Percentiles rank a stretch among this genome's conserved stretches.
Evolutionary conservation across 192 early-diverging fungal species (phyloP).

Genomic region (Podila horticola): DNA sequence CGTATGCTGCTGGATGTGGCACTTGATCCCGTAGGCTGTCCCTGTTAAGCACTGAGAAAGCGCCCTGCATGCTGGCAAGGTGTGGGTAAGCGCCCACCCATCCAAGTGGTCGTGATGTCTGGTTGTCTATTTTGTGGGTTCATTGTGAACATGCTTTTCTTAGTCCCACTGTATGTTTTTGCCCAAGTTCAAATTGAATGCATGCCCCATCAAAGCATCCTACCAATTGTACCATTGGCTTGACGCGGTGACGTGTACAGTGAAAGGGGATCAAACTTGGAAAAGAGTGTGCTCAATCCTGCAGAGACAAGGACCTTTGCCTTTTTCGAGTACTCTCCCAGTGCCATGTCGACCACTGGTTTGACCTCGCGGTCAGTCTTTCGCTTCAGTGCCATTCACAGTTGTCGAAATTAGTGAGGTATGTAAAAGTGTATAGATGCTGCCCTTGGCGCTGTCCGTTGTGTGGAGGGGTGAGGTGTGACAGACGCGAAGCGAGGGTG

Average conservation of each 20-base stretch:
- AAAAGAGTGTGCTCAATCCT: neutral
- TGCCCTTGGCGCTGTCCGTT: neutral
- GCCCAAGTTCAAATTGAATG: neutral
- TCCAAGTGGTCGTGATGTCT: slow-evolving; percentile 1
- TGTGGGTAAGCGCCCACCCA: slow-evolving; percentile 48
- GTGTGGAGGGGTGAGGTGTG: neutral
- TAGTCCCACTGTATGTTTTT: neutral
- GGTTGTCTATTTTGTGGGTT: neutral
- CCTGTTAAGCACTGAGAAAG: slow-evolving; percentile 8
- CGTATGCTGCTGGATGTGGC: neutral
- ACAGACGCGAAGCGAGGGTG: neutral
- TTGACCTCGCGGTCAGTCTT: neutral
- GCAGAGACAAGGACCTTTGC: neutral
- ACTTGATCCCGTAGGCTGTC: slow-evolving; percentile 6
- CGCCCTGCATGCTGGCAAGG: neutral
- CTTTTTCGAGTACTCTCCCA: neutral
- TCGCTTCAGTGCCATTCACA: neutral
- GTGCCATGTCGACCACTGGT: neutral
- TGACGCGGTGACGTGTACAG: neutral
- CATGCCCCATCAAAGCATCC: neutral
- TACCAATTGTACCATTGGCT: slow-evolving; percentile 1
- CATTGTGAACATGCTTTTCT: slow-evolving; percentile 4
- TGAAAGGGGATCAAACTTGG: neutral
- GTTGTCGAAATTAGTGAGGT: too few relatives aligned
- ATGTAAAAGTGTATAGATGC: neutral